These are phyloP conservation scores for Nannochloris sp. DNA, from an alignment of 139 green algal species.

Conservation along the genomic window DNA sequence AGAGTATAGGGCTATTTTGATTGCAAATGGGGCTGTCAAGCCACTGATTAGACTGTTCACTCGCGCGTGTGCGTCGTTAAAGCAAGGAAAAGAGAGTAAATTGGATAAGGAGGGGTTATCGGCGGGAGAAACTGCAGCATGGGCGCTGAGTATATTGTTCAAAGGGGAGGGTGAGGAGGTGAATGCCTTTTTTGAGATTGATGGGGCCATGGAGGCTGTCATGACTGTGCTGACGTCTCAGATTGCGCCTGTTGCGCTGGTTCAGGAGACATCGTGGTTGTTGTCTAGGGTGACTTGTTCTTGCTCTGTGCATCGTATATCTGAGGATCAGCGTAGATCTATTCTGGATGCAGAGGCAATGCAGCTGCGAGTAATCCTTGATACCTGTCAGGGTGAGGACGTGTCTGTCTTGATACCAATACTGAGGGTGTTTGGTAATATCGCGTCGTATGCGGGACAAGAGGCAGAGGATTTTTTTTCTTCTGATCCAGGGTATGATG, in stretches of 20 bases:
- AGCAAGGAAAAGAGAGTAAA: background rate
- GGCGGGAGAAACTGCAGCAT: slow-evolving; percentile 31
- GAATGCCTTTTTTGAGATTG: slow-evolving; percentile 10
- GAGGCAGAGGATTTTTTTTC: background rate
- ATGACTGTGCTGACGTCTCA: slow-evolving; percentile 10
- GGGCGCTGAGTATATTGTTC: slow-evolving; percentile 36
- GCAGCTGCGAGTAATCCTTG: no score
- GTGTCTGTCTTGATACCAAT: no score
- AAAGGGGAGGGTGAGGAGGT: slow-evolving; percentile 17
- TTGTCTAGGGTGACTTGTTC: slow-evolving; percentile 21
- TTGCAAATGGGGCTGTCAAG: slow-evolving; percentile 29
- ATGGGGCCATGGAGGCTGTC: slow-evolving; percentile 6
- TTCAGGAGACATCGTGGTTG: slow-evolving; percentile 30
- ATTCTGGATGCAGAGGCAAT: no score
- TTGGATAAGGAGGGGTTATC: slow-evolving; percentile 7
- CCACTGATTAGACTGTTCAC: slow-evolving; percentile 21
- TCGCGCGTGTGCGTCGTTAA: background rate
- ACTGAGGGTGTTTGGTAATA: no score
- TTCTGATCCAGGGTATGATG: background rate
- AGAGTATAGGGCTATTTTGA: slow-evolving; percentile 22
- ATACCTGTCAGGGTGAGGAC: no score
- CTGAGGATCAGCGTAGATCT: no score
- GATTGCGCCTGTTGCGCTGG: slow-evolving; percentile 8
- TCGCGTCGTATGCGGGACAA: no score
- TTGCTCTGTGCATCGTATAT: background rate